Conservation (phyloP, 805 yeast genomes). For the Kluyveromyces wickerhamii region DNA sequence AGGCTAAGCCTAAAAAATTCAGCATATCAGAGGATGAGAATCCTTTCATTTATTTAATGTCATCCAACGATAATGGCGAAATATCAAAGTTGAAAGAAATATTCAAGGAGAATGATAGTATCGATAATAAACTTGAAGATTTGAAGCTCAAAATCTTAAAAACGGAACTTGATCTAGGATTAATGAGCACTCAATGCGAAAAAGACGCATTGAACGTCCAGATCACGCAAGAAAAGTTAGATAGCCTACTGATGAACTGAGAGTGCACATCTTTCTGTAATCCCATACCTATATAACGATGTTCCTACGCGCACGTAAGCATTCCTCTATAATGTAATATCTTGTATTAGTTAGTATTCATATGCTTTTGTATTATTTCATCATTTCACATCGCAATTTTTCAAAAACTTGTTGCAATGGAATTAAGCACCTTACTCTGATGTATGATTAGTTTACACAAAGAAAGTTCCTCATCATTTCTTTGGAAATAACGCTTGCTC, state of each 20-base stretch:
- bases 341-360: not conserved
- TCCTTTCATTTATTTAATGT: constrained; percentile 12
- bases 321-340: not conserved
- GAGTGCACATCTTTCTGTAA: no score
- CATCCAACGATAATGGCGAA: constrained; percentile 8
- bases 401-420: no score
- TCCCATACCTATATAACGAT: no score
- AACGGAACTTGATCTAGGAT: constrained; percentile 22
- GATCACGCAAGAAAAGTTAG: constrained; percentile 31
- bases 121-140: constrained; percentile 21
- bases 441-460: no score
- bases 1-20: no score
- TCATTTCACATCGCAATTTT: no score
- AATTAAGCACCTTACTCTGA: no score
- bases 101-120: constrained; percentile 14
- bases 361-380: no score
- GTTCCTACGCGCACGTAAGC: no score
- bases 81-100: constrained; percentile 13
- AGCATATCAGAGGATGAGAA: constrained; percentile 11
- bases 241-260: constrained; percentile 18
- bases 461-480: no score
- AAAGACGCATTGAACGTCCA: constrained; percentile 30
- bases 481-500: no score
- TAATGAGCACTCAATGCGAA: constrained; percentile 22
- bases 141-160: constrained; percentile 15